These are phyloP conservation scores for Lecanoromycetidae sp. DNA, from an alignment of 2,329 filamentous ascomycete genomes.

Conservation along the genomic window DNA sequence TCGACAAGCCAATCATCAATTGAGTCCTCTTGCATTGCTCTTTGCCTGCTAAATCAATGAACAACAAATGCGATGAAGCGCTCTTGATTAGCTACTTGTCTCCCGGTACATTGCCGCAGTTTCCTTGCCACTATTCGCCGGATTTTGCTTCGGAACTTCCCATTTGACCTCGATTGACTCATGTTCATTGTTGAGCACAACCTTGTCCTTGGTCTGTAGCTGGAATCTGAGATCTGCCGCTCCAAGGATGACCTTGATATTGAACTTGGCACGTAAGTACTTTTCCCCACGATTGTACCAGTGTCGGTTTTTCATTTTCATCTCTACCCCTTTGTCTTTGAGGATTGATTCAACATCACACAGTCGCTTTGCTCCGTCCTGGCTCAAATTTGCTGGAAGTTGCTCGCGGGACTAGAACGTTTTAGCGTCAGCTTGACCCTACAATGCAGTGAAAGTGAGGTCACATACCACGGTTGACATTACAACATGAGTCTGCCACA, in stretches of 20 bases:
- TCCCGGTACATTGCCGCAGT: background rate
- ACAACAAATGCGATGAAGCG: too few relatives aligned
- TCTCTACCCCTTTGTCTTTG: slow-evolving; percentile 19
- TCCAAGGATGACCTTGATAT: slow-evolving; percentile 26
- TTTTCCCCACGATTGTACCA: slow-evolving; percentile 26
- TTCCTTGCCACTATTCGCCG: background rate
- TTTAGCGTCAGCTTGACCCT: too few relatives aligned
- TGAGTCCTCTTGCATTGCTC: too few relatives aligned
- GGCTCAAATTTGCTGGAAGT: slow-evolving; percentile 21
- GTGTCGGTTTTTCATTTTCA: slow-evolving; percentile 26
- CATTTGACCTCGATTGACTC: slow-evolving; percentile 26
- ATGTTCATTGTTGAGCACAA: slow-evolving; percentile 20
- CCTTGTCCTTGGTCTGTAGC: slow-evolving; percentile 24
- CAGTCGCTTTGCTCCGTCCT: slow-evolving; percentile 21
- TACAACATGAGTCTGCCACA: slow-evolving; percentile 26
- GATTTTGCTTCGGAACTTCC: slow-evolving; percentile 11
- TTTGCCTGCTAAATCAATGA: too few relatives aligned
- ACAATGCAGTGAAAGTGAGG: too few relatives aligned
- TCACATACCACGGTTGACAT: slow-evolving; percentile 24
- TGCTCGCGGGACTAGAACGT: slow-evolving; percentile 16
- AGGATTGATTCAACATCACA: slow-evolving; percentile 25
- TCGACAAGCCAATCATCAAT: too few relatives aligned
- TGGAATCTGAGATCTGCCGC: slow-evolving; percentile 28
- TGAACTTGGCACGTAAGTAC: slow-evolving; percentile 25
- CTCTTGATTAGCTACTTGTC: too few relatives aligned